phyloP scores from a whole-genome alignment of 83 land plant species.

The Picea engelmannii region DNA sequence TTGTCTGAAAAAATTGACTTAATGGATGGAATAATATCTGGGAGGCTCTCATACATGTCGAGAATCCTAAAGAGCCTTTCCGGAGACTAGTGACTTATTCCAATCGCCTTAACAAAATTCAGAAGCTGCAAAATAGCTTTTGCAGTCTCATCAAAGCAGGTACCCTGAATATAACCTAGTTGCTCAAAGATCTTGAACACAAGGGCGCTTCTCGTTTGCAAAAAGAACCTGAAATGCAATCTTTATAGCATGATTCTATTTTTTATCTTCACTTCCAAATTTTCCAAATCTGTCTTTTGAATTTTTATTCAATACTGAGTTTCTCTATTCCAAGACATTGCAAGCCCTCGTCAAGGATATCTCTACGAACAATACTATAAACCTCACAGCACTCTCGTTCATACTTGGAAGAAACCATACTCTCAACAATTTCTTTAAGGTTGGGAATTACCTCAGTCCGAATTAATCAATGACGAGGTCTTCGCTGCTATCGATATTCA shows the following conservation, averaged over 20 bases:
- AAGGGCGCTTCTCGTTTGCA: slow-evolving; percentile 55
- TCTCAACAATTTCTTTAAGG: slow-evolving; percentile 63
- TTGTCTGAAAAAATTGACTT: slow-evolving; percentile 47
- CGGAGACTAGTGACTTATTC: slow-evolving; percentile 54
- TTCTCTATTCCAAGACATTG: slow-evolving; percentile 62
- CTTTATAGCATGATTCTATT: slow-evolving; percentile 71
- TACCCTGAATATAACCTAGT: slow-evolving; percentile 21
- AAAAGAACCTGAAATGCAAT: slow-evolving; percentile 49
- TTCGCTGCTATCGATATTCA: slow-evolving; percentile 11
- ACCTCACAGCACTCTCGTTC: slow-evolving; percentile 72
- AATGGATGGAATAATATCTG: slow-evolving; percentile 52
- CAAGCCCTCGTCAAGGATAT: slow-evolving; percentile 66
- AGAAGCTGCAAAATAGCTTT: slow-evolving; percentile 72
- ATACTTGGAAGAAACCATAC: slow-evolving; percentile 66
- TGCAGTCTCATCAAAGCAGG: slow-evolving; percentile 49
- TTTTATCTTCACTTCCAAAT: slow-evolving; percentile 77
- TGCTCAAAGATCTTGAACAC: slow-evolving; percentile 54
- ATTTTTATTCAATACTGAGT: slow-evolving; percentile 72
- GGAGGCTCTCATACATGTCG: slow-evolving; percentile 7
- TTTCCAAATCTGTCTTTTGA: slow-evolving; percentile 72
- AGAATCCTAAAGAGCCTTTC: slow-evolving; percentile 35
- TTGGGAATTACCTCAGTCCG: slow-evolving; percentile 51
- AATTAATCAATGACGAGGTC: slow-evolving; percentile 43
- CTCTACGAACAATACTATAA: slow-evolving; percentile 50
- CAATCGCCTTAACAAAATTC: slow-evolving; percentile 73